A percentile compares a stretch with the other conserved stretches of the same genome.
Conservation (phyloP, 352 stramenopile genomes). For the Phytopythium boreale region DNA sequence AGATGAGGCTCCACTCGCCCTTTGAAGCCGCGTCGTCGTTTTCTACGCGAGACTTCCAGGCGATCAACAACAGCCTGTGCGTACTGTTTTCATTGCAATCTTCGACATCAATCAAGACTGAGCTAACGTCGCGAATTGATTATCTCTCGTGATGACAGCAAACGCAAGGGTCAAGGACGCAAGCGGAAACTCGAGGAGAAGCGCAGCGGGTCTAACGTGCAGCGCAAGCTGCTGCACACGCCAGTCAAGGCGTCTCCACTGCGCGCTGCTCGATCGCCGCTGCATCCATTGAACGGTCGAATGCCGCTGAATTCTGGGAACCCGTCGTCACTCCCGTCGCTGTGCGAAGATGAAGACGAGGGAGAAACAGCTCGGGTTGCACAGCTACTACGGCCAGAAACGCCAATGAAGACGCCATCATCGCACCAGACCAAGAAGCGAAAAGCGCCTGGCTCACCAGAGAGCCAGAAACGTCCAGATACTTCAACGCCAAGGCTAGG, state of each 20-base stretch:
- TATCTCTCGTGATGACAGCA: conserved; percentile 18
- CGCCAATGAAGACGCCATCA: background rate
- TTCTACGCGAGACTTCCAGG: conserved; percentile 63
- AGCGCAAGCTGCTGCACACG: conserved; percentile 74
- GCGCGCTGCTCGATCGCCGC: conserved; percentile 24
- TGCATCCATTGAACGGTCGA: conserved; percentile 44
- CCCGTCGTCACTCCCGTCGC: conserved; percentile 7
- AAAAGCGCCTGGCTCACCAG: background rate
- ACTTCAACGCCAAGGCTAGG: background rate
- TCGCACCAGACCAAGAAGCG: background rate
- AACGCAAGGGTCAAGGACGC: conserved; percentile 51
- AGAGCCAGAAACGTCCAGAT: background rate
- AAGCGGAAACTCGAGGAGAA: conserved; percentile 61
- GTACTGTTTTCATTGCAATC: background rate
- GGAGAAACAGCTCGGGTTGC: background rate
- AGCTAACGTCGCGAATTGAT: background rate
- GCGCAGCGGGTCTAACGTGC: conserved; percentile 27
- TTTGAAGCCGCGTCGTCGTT: conserved; percentile 46
- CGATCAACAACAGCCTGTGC: conserved; percentile 84
- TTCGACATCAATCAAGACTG: background rate
- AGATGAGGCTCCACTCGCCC: conserved; percentile 69
- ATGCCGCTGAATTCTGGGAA: conserved; percentile 10
- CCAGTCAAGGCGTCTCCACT: conserved; percentile 40
- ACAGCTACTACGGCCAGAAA: background rate
- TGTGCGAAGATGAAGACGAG: conserved; percentile 1